phyloP scores from a whole-genome alignment of 164 flowering plant genomes.

The Buxus sempervirens region DNA sequence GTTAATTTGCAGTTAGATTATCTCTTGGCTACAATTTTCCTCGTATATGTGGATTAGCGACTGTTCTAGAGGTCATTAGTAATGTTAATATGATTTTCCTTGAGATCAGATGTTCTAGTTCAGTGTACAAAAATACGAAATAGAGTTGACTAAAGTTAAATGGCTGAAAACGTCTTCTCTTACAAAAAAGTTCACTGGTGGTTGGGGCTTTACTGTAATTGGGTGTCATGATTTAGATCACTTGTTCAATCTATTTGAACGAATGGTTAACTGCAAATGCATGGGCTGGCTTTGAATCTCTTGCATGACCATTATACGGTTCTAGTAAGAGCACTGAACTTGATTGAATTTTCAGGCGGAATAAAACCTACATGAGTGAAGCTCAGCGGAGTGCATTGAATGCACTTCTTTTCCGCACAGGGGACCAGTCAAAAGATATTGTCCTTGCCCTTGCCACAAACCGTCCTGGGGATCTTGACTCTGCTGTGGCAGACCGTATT shows the following conservation, averaged over 20 bases:
- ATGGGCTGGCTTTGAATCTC: not conserved
- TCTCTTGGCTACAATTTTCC: too few relatives aligned
- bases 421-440: constrained; percentile 96
- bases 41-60: too few relatives aligned
- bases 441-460: constrained; percentile 97
- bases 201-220: not conserved
- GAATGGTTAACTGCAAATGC: not conserved
- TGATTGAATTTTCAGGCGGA: constrained; percentile 54
- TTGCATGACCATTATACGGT: not conserved
- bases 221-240: not conserved
- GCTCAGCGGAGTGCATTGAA: constrained; percentile 97
- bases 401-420: constrained; percentile 92
- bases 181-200: too few relatives aligned
- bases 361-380: constrained; percentile 98
- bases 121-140: too few relatives aligned
- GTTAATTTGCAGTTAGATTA: too few relatives aligned
- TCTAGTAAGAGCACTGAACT: not conserved
- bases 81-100: too few relatives aligned
- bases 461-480: constrained; percentile 96
- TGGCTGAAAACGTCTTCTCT: not conserved
- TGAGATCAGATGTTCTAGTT: too few relatives aligned
- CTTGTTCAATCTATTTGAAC: not conserved
- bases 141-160: too few relatives aligned
- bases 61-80: too few relatives aligned
- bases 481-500: constrained; percentile 89